Percentiles rank a stretch among this genome's conserved stretches.
Evolutionary conservation across 176 grass and related monocot species (phyloP).

Genomic region (Ensete glaucum): DNA sequence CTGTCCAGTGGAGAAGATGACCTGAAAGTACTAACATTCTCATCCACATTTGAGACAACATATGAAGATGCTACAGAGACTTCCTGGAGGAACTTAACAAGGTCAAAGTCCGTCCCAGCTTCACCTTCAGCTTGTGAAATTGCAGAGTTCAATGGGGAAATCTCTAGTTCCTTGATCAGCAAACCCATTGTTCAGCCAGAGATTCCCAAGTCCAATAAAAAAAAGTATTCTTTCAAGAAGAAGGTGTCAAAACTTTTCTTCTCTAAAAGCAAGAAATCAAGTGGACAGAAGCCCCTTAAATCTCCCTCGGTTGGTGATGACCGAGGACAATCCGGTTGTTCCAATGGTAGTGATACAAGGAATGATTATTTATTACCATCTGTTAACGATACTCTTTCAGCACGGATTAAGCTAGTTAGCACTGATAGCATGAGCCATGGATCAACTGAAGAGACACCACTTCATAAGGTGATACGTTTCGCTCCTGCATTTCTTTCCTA

Average conservation of each 20-base stretch:
- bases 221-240: conserved; percentile 59
- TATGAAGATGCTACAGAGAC: neutral
- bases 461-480: neutral
- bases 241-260: conserved; percentile 74
- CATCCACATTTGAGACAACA: neutral
- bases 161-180: conserved; percentile 1
- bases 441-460: neutral
- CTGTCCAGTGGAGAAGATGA: conserved; percentile 22
- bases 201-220: conserved; percentile 42
- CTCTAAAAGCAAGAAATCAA: conserved; percentile 57
- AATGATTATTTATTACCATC: neutral
- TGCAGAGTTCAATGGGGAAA: conserved; percentile 22
- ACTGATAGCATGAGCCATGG: neutral
- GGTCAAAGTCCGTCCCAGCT: conserved; percentile 63
- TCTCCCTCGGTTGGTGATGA: conserved; percentile 19
- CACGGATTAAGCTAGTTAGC: neutral
- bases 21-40: conserved; percentile 25
- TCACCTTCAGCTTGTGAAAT: conserved; percentile 33
- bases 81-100: conserved; percentile 25
- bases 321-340: conserved; percentile 5
- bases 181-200: conserved; percentile 20
- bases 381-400: neutral
- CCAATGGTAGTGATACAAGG: no score
- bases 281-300: conserved; percentile 22
- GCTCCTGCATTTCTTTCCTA: neutral